A percentile compares a stretch with the other conserved stretches of the same genome.
phyloP scores from a whole-genome alignment of 2,329 filamentous ascomycete species.

The Sclerotinia glacialis region DNA sequence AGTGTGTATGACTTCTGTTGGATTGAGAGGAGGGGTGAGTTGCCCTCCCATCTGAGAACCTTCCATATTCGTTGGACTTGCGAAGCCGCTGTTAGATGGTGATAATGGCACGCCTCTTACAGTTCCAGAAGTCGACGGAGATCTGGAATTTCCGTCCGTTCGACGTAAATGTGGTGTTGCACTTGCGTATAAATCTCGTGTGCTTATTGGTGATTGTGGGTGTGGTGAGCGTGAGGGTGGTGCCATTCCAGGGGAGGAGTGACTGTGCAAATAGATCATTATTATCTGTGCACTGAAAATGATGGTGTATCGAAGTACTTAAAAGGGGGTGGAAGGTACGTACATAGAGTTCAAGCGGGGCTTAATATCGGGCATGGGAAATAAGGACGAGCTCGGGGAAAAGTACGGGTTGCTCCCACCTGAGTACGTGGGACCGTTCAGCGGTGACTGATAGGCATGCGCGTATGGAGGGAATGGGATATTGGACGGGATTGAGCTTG shows the following conservation, averaged over 20 bases:
- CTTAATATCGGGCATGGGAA: constrained; percentile 40
- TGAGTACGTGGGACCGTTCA: constrained; percentile 38
- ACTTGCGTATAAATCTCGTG: constrained; percentile 38
- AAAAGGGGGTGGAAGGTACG: constrained; percentile 27
- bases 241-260: constrained; percentile 37
- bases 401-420: constrained; percentile 36
- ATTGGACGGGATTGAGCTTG: constrained; percentile 35
- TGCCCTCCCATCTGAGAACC: constrained; percentile 28
- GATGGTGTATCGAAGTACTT: constrained; percentile 27
- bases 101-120: constrained; percentile 38
- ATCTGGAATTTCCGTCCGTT: constrained; percentile 37
- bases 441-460: constrained; percentile 35
- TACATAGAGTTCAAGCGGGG: constrained; percentile 39
- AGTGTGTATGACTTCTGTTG: constrained; percentile 45
- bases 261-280: constrained; percentile 36
- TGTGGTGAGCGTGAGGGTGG: constrained; percentile 39
- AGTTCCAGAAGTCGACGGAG: constrained; percentile 36
- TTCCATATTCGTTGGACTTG: constrained; percentile 40
- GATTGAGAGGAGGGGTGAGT: constrained; percentile 39
- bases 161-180: constrained; percentile 36
- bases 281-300: constrained; percentile 31
- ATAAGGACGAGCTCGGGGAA: constrained; percentile 34
- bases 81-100: constrained; percentile 39
- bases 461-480: constrained; percentile 37
- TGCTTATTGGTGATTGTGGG: constrained; percentile 35